phyloP scores from a whole-genome alignment of 352 stramenopile species.

The Phytophthora ramorum region DNA sequence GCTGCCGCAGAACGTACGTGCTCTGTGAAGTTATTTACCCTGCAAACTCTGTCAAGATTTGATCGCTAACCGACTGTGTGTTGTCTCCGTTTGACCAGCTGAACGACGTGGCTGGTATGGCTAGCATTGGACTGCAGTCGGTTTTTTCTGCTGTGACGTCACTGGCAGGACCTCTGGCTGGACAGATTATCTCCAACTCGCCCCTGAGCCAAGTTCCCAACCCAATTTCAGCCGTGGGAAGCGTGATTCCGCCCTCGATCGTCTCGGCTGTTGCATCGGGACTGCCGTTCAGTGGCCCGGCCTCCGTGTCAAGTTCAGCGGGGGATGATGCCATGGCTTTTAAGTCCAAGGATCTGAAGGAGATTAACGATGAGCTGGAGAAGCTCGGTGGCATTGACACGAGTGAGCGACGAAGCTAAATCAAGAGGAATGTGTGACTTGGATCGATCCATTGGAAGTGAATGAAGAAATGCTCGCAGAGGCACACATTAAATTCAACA shows the following conservation, averaged over 20 bases:
- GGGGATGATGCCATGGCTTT: conserved; percentile 44
- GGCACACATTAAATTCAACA: conserved; percentile 7
- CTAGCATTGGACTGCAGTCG: conserved; percentile 81
- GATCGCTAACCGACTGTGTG: conserved; percentile 1
- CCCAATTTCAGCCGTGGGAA: conserved; percentile 72
- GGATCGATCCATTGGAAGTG: conserved; percentile 6
- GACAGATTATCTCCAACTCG: conserved; percentile 73
- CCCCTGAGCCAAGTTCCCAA: conserved; percentile 77
- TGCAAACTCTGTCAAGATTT: neutral
- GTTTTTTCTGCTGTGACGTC: conserved; percentile 79
- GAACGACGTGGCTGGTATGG: conserved; percentile 78
- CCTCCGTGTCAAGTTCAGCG: conserved; percentile 9
- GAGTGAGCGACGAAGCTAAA: conserved; percentile 31
- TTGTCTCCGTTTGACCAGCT: conserved; percentile 42
- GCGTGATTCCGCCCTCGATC: conserved; percentile 53
- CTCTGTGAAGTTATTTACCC: neutral
- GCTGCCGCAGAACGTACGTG: conserved; percentile 79
- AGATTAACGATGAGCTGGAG: conserved; percentile 76
- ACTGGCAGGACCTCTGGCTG: conserved; percentile 71
- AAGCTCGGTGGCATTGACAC: conserved; percentile 59
- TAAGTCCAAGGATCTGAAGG: conserved; percentile 64
- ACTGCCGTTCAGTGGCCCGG: conserved; percentile 42
- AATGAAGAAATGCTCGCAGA: neutral
- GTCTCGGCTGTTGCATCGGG: conserved; percentile 50
- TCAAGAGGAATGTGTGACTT: conserved; percentile 11